Percentiles rank a stretch among this genome's conserved stretches.
Evolutionary conservation across 2,329 filamentous ascomycete genomes (phyloP).

Genomic region (Arachnopeziza araneosa): DNA sequence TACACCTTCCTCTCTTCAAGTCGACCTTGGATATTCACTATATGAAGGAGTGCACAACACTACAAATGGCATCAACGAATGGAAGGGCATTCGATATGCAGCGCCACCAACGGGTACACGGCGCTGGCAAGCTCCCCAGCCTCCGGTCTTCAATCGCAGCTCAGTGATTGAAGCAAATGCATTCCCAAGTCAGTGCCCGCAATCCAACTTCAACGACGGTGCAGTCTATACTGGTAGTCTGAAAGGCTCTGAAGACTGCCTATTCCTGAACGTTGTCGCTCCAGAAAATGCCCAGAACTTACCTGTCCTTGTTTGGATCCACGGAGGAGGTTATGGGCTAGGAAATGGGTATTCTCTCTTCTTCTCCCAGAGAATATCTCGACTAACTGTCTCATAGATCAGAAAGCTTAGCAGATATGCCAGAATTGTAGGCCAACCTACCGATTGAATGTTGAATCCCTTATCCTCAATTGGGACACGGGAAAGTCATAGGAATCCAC

Average conservation of each 20-base stretch:
- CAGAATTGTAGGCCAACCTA: background rate
- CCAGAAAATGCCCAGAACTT: conserved; percentile 34
- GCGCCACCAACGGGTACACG: conserved; percentile 36
- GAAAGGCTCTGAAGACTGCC: conserved; percentile 43
- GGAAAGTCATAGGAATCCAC: background rate
- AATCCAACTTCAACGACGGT: background rate
- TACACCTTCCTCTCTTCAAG: background rate
- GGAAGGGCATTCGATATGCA: conserved; percentile 36
- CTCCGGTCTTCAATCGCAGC: conserved; percentile 27
- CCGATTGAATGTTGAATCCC: too few relatives aligned
- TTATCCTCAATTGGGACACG: too few relatives aligned
- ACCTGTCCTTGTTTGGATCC: conserved; percentile 21
- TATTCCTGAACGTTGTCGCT: conserved; percentile 48
- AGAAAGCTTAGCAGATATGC: background rate
- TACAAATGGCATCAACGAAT: background rate
- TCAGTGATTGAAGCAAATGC: conserved; percentile 25
- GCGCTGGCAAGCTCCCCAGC: conserved; percentile 37
- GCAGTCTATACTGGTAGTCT: conserved; percentile 5
- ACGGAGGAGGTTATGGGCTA: conserved; percentile 28
- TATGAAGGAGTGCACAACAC: conserved; percentile 8
- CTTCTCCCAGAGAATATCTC: background rate
- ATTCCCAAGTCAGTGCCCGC: conserved; percentile 10
- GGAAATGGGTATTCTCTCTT: background rate
- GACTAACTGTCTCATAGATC: background rate
- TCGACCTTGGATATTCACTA: conserved; percentile 9